Conservation (phyloP, 768 basidiomycete genomes). For the Neoboletus brunneissimus region DNA sequence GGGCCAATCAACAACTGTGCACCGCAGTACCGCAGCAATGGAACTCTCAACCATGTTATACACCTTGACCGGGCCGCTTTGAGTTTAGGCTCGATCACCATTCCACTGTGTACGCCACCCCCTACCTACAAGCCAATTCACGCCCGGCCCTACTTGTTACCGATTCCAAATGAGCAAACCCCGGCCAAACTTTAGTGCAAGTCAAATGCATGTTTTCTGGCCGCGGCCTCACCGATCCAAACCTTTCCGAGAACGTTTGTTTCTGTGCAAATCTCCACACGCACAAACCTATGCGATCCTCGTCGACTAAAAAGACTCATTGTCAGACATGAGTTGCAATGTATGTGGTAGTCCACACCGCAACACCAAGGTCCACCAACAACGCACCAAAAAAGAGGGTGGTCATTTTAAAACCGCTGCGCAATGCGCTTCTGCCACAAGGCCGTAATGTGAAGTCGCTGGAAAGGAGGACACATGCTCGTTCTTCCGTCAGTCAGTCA, state of each 20-base stretch:
- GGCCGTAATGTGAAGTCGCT: conserved; percentile 10
- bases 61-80: not conserved
- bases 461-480: not conserved
- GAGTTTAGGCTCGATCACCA: not conserved
- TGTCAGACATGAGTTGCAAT: not conserved
- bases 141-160: not conserved
- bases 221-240: not conserved
- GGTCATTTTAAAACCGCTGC: not conserved
- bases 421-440: conserved; percentile 16
- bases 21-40: not conserved
- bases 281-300: not conserved
- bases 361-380: not conserved
- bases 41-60: not conserved
- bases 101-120: not conserved
- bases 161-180: not conserved
- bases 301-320: not conserved
- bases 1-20: not conserved
- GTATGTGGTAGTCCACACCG: not conserved
- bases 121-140: not conserved
- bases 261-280: not conserved
- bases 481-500: conserved; percentile 8
- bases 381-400: conserved; percentile 3
- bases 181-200: not conserved
- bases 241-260: not conserved
- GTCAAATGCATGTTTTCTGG: not conserved